Percentiles rank a stretch among this genome's conserved stretches.
These are phyloP conservation scores for Gentiana dahurica DNA, from an alignment of 257 asterid species.

Conservation along the genomic window DNA sequence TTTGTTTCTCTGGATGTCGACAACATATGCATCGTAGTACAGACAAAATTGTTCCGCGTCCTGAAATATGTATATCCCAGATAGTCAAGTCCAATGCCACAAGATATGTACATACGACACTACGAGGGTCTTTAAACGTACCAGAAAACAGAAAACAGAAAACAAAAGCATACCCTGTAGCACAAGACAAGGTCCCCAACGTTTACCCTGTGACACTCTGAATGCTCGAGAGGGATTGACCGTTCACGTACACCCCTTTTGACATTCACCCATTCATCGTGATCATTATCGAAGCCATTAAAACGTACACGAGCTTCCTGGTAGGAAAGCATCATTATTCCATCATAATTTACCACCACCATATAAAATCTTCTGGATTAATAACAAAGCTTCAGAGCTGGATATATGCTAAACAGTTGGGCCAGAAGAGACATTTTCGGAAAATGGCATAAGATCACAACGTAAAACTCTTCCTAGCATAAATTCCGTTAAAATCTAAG, in stretches of 20 bases:
- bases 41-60: slow-evolving; percentile 45
- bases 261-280: slow-evolving; percentile 88
- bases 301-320: slow-evolving; percentile 83
- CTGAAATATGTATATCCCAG: slow-evolving; percentile 20
- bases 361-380: background rate
- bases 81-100: background rate
- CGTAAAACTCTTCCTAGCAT: too few relatives aligned
- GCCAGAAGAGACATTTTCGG: too few relatives aligned
- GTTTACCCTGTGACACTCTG: slow-evolving; percentile 55
- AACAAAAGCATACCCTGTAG: slow-evolving; percentile 53
- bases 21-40: slow-evolving; percentile 54
- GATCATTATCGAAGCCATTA: slow-evolving; percentile 62
- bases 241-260: slow-evolving; percentile 58
- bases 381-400: too few relatives aligned
- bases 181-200: slow-evolving; percentile 79
- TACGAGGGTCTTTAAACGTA: too few relatives aligned
- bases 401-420: too few relatives aligned
- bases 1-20: slow-evolving; percentile 33
- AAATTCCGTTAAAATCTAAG: too few relatives aligned
- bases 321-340: background rate
- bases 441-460: too few relatives aligned
- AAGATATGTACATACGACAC: background rate
- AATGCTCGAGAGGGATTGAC: slow-evolving; percentile 66
- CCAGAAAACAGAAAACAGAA: background rate
- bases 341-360: background rate